Evolutionary conservation across 169 alveolate genomes (phyloP), one percentile per base, ranked within the genome.

Genomic region (Eimeria praecox): DNA sequence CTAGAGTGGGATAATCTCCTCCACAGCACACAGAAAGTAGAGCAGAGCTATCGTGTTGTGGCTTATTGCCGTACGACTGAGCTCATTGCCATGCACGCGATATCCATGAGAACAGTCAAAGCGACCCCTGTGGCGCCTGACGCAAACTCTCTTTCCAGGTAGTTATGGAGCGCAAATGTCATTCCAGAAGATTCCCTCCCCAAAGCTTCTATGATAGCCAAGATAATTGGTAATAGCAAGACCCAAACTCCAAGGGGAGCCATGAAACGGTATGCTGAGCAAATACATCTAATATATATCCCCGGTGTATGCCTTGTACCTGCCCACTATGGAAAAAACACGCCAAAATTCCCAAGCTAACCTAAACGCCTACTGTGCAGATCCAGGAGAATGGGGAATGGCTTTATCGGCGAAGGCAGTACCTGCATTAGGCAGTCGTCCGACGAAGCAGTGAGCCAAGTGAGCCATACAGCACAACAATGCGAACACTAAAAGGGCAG

Each of bases 361-460:
- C 6, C 10, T 18, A 14, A 12, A 8, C 16, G 10, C 12, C 66
- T 27, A 3, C n/a, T 46, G 62, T n/a, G 6, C 46, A 24, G 3
- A 44, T 27, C 24, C 44, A n/a, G 59, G 5, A 2, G 66, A 49
- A 27, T 6, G n/a, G 44, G 59, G 46, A 5, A 46, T 16, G 64
- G 40, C 12, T 18, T 12, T 0, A 49, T 9, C 30, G 6, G 66
- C 33, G 88, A 33, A 40, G 40, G 42, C 40, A 56, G 4, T 62
- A 87, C 93, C 93, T 87, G 93, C 93, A 46, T 87, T 87, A 40
- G 93, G 93, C 59, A 87, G 44, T 1, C 93, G 62, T 87, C 93
- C 93, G 42, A 87, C 42, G 59, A 59, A 62, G 93, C 93, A 87
- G 82, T 87, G 93, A 27, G 82, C 93, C 93, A 35, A 87, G 56